A percentile compares a stretch with the other conserved stretches of the same genome.
These are phyloP conservation scores for Xylaria telfairii DNA, from an alignment of 495 filamentous ascomycete genomes.

Conservation along the genomic window DNA sequence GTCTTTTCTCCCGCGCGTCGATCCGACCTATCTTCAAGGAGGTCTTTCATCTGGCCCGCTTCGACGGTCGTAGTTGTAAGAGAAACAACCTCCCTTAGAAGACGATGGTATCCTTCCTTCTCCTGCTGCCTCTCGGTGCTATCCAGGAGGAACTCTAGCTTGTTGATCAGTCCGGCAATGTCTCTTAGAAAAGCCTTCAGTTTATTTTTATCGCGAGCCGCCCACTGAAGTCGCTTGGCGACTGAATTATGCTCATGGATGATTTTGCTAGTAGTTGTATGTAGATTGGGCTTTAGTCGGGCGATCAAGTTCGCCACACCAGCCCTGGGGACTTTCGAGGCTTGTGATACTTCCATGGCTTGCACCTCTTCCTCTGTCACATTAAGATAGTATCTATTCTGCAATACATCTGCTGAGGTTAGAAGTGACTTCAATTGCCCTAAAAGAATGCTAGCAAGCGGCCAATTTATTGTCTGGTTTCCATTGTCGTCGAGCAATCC, in stretches of 20 bases:
- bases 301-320: conserved; percentile 16
- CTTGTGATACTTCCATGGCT: not conserved
- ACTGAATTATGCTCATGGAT: conserved; percentile 32
- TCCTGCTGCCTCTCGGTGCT: conserved; percentile 1
- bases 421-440: conserved; percentile 33
- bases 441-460: conserved; percentile 29
- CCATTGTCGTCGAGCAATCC: conserved; percentile 30
- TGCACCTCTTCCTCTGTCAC: conserved; percentile 9
- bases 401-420: conserved; percentile 26
- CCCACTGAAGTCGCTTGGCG: conserved; percentile 37
- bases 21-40: not conserved
- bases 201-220: conserved; percentile 35
- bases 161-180: not conserved
- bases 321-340: not conserved
- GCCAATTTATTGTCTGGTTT: conserved; percentile 36
- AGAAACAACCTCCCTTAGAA: conserved; percentile 5
- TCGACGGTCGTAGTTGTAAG: conserved; percentile 2
- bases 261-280: conserved; percentile 32
- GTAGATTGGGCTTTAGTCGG: conserved; percentile 27
- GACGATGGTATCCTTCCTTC: not conserved
- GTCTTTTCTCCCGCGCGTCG: not conserved
- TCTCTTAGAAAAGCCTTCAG: conserved; percentile 29
- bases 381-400: conserved; percentile 28
- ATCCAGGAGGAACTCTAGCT: conserved; percentile 1
- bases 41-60: conserved; percentile 8